Evolutionary conservation across 2,329 filamentous ascomycete genomes (phyloP).

Genomic region (Verticillium klebahnii): DNA sequence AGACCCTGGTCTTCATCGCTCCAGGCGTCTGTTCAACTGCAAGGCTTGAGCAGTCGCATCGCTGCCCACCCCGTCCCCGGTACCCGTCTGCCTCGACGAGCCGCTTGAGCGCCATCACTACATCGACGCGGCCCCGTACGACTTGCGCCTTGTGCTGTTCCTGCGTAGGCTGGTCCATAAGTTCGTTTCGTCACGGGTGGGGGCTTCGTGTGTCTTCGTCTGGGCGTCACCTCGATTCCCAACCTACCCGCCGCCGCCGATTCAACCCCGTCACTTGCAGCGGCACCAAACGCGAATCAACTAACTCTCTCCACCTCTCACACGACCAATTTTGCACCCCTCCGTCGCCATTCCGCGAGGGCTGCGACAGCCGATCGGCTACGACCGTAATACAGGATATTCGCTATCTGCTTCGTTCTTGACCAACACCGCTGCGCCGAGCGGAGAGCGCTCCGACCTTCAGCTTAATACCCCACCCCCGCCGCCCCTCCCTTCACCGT

Average conservation of each 20-base stretch:
- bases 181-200: background rate
- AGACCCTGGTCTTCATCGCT: slow-evolving; percentile 37
- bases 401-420: slow-evolving; percentile 25
- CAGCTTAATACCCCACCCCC: slow-evolving; percentile 18
- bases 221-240: slow-evolving; percentile 31
- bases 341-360: slow-evolving; percentile 4
- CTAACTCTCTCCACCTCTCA: slow-evolving; percentile 6
- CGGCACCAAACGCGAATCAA: slow-evolving; percentile 2
- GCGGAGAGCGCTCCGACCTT: background rate
- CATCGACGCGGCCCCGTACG: background rate
- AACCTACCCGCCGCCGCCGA: slow-evolving; percentile 11
- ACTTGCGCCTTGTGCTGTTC: background rate
- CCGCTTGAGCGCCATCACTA: background rate
- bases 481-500: slow-evolving; percentile 19
- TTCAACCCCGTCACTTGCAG: background rate
- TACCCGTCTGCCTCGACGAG: background rate
- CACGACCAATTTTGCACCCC: slow-evolving; percentile 6
- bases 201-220: slow-evolving; percentile 6
- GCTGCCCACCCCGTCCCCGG: background rate
- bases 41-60: background rate
- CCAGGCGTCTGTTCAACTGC: slow-evolving; percentile 13
- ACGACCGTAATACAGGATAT: slow-evolving; percentile 36
- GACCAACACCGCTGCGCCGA: background rate
- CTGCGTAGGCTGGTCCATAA: background rate
- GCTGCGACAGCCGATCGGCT: slow-evolving; percentile 21